Evolutionary conservation across 106 monocot genomes (phyloP).

Genomic region (Platanthera guangdongensis): DNA sequence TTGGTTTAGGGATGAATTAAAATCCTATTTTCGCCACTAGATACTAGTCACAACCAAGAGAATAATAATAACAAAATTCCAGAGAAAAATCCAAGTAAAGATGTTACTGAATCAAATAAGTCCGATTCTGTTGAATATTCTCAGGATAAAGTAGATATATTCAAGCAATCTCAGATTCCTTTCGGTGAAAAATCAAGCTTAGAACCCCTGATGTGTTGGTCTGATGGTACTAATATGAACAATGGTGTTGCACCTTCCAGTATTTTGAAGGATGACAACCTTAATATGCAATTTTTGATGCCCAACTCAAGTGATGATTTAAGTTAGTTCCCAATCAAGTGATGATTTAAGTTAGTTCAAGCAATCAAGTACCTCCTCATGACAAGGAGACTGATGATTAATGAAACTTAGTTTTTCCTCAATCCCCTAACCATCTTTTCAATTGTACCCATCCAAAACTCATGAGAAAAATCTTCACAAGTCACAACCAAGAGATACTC

Average conservation of each 20-base stretch:
- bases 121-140: constrained; percentile 18
- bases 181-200: constrained; percentile 7
- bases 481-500: constrained; percentile 18
- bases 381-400: too few relatives aligned
- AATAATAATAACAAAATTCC: constrained; percentile 15
- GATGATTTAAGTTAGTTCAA: too few relatives aligned
- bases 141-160: constrained; percentile 6
- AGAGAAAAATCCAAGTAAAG: constrained; percentile 25
- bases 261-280: constrained; percentile 17
- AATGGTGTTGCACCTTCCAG: constrained; percentile 32
- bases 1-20: too few relatives aligned
- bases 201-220: constrained; percentile 25
- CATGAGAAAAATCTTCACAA: too few relatives aligned
- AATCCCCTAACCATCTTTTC: too few relatives aligned
- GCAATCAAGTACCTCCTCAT: too few relatives aligned
- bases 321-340: constrained; percentile 27
- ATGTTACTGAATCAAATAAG: constrained; percentile 14
- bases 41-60: constrained; percentile 15
- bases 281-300: constrained; percentile 31
- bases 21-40: too few relatives aligned
- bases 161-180: constrained; percentile 10
- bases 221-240: constrained; percentile 31
- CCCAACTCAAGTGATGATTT: constrained; percentile 33
- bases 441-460: too few relatives aligned
- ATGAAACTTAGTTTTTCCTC: too few relatives aligned